A percentile compares a stretch with the other conserved stretches of the same genome.
These are phyloP conservation scores for Aquilaria yunnanensis DNA, from an alignment of 345 rosid species.

Conservation along the genomic window DNA sequence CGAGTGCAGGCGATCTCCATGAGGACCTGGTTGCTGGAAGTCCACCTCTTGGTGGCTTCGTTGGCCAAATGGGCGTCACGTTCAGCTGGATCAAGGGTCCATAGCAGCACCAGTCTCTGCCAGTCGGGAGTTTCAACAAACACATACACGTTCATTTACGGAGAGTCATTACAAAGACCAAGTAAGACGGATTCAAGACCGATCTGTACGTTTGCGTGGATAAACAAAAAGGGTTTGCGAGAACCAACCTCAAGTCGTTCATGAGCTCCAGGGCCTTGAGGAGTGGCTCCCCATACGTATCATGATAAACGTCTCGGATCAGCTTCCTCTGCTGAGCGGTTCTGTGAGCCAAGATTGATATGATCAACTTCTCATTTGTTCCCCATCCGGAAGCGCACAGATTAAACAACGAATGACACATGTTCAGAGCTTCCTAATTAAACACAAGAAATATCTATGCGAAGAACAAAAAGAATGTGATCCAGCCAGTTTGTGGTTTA, in stretches of 20 bases:
- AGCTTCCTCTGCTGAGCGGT: slow-evolving; percentile 53
- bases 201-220: no score
- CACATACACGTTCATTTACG: not conserved
- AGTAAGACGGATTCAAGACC: not conserved
- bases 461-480: not conserved
- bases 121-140: not conserved
- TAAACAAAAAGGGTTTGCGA: not conserved
- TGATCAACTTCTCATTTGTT: slow-evolving; percentile 70
- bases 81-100: slow-evolving; percentile 63
- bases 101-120: slow-evolving; percentile 50
- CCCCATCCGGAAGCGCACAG: slow-evolving; percentile 60
- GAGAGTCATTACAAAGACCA: not conserved
- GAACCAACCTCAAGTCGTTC: slow-evolving; percentile 52
- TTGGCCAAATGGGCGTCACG: slow-evolving; percentile 67
- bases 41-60: slow-evolving; percentile 72
- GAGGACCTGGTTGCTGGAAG: slow-evolving; percentile 74
- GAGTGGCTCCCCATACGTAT: slow-evolving; percentile 55
- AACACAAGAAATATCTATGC: not conserved
- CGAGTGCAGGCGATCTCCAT: slow-evolving; percentile 84
- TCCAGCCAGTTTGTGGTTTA: not conserved
- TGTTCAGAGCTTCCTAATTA: not conserved
- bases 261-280: slow-evolving; percentile 62
- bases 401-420: not conserved
- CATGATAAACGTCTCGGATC: slow-evolving; percentile 53
- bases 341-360: slow-evolving; percentile 64